phyloP scores from a whole-genome alignment of 192 early-diverging fungal genomes.

The Mortierella claussenii region DNA sequence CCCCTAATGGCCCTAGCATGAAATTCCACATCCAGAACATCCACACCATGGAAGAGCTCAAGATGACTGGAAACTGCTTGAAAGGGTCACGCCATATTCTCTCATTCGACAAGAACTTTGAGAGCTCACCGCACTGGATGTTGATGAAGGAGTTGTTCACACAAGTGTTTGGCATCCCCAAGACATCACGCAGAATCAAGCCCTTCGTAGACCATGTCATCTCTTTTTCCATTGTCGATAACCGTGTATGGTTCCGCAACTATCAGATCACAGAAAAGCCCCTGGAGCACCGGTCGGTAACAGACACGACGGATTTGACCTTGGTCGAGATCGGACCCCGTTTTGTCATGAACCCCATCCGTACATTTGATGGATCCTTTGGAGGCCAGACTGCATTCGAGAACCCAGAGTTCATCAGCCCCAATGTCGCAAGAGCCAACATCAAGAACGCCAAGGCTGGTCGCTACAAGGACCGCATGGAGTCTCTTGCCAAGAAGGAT shows the following conservation, averaged over 20 bases:
- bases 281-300: slow-evolving; percentile 57
- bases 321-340: slow-evolving; percentile 97
- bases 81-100: slow-evolving; percentile 96
- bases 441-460: slow-evolving; percentile 58
- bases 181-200: slow-evolving; percentile 88
- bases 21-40: slow-evolving; percentile 97
- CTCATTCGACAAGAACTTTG: slow-evolving; percentile 95
- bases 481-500: slow-evolving; percentile 54
- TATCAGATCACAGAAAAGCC: slow-evolving; percentile 83
- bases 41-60: slow-evolving; percentile 99
- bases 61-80: slow-evolving; percentile 98
- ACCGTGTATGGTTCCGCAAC: slow-evolving; percentile 96
- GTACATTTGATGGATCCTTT: slow-evolving; percentile 96
- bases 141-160: slow-evolving; percentile 96
- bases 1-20: slow-evolving; percentile 94
- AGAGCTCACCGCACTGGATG: slow-evolving; percentile 82
- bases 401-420: slow-evolving; percentile 88
- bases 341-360: slow-evolving; percentile 92
- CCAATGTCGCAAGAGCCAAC: slow-evolving; percentile 63
- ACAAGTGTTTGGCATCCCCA: slow-evolving; percentile 91
- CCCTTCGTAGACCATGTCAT: slow-evolving; percentile 98
- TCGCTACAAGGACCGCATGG: slow-evolving; percentile 63
- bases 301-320: slow-evolving; percentile 77
- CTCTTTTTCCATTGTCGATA: slow-evolving; percentile 86
- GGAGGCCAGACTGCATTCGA: slow-evolving; percentile 92